A percentile compares a stretch with the other conserved stretches of the same genome.
These are phyloP conservation scores for Globisporangium carolinianum DNA, from an alignment of 352 stramenopile species.

Conservation along the genomic window DNA sequence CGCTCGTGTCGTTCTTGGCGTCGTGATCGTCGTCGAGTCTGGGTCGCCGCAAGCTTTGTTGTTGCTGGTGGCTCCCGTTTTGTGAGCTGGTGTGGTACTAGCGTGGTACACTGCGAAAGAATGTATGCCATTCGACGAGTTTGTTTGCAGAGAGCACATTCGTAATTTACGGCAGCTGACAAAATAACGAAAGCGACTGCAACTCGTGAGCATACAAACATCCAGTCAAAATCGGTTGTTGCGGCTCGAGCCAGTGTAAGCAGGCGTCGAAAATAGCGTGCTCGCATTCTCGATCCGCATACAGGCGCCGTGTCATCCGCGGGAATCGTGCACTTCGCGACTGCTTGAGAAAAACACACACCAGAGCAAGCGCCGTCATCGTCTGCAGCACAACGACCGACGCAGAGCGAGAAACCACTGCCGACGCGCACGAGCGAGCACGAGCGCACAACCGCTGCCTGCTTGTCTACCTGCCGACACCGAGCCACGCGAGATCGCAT, in stretches of 20 bases:
- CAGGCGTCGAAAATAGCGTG: too few relatives aligned
- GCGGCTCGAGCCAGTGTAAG: too few relatives aligned
- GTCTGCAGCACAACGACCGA: background rate
- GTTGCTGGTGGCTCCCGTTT: background rate
- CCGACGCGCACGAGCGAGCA: constrained; percentile 2
- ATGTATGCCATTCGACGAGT: too few relatives aligned
- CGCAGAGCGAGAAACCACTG: constrained; percentile 6
- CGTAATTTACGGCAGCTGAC: too few relatives aligned
- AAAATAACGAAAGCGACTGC: too few relatives aligned
- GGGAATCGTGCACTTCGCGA: background rate
- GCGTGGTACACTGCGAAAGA: too few relatives aligned
- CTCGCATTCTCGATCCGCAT: too few relatives aligned
- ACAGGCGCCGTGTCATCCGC: background rate
- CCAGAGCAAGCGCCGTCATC: background rate
- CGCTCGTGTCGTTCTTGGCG: constrained; percentile 9
- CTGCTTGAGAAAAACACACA: constrained; percentile 11
- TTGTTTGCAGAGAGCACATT: too few relatives aligned
- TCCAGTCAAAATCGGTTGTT: too few relatives aligned
- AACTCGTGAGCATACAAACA: too few relatives aligned
- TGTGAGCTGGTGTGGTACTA: background rate
- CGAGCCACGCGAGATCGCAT: too few relatives aligned
- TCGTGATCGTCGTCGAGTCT: background rate
- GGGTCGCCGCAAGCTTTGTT: background rate
- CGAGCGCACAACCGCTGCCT: background rate
- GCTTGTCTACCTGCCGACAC: too few relatives aligned